These are phyloP conservation scores for Fusarium sulawesiense DNA, from an alignment of 2,329 filamentous ascomycete species.

Conservation along the genomic window DNA sequence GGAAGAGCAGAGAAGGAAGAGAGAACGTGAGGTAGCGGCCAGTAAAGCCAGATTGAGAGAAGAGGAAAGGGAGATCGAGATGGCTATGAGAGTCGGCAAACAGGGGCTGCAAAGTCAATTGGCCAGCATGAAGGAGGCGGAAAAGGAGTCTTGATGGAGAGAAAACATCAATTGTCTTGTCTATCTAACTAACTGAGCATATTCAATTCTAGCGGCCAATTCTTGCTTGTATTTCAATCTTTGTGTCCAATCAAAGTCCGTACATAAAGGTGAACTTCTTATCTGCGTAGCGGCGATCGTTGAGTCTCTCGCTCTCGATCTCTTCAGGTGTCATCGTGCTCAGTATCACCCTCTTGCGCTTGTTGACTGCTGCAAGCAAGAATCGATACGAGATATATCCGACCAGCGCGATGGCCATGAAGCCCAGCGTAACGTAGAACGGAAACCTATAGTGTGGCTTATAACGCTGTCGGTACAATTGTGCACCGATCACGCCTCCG, in stretches of 20 bases:
- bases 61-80: slow-evolving; percentile 74
- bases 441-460: slow-evolving; percentile 42
- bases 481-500: slow-evolving; percentile 44
- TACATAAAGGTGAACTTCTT: slow-evolving; percentile 47
- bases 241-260: slow-evolving; percentile 33
- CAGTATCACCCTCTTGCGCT: slow-evolving; percentile 32
- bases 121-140: slow-evolving; percentile 46
- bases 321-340: slow-evolving; percentile 38
- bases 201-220: slow-evolving; percentile 12
- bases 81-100: slow-evolving; percentile 76
- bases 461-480: slow-evolving; percentile 42
- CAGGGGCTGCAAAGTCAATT: slow-evolving; percentile 73
- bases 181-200: slow-evolving; percentile 20
- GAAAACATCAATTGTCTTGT: background rate
- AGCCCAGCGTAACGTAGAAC: slow-evolving; percentile 43
- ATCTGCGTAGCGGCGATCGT: slow-evolving; percentile 43
- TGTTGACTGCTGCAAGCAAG: slow-evolving; percentile 37
- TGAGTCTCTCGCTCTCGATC: slow-evolving; percentile 43
- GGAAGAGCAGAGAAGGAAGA: slow-evolving; percentile 70
- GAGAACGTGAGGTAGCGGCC: slow-evolving; percentile 68
- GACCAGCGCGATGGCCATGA: slow-evolving; percentile 37
- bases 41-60: slow-evolving; percentile 72
- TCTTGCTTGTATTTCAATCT: background rate
- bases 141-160: slow-evolving; percentile 35
- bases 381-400: slow-evolving; percentile 43